Conservation (phyloP, 2,329 filamentous ascomycete genomes). For the Penicillium sp. region DNA sequence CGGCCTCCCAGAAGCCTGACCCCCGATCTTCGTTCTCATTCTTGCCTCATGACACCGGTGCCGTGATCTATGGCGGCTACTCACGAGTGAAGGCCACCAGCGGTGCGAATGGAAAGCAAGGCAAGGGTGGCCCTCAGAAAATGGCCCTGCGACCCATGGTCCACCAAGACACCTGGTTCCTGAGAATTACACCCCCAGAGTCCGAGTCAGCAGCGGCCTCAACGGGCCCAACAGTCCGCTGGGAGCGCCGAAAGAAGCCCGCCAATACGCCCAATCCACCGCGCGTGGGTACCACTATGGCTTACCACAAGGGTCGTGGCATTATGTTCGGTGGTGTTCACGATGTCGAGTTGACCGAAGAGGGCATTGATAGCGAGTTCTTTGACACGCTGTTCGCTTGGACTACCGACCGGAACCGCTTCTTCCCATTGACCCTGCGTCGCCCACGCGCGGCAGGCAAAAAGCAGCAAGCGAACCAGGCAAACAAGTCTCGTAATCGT, state of each 20-base stretch:
- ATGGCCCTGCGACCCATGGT: constrained; percentile 83
- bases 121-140: constrained; percentile 61
- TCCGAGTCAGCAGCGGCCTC: constrained; percentile 66
- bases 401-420: constrained; percentile 93
- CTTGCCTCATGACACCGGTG: constrained; percentile 85
- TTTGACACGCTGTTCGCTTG: constrained; percentile 90
- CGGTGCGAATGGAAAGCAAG: constrained; percentile 58
- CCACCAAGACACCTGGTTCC: constrained; percentile 92
- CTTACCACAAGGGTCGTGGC: constrained; percentile 87
- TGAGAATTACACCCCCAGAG: constrained; percentile 74
- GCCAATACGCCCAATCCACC: constrained; percentile 83
- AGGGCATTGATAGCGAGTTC: constrained; percentile 96
- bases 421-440: constrained; percentile 79
- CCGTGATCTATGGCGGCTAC: constrained; percentile 90
- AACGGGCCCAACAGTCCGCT: constrained; percentile 72
- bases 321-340: constrained; percentile 95
- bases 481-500: constrained; percentile 61
- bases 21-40: constrained; percentile 89
- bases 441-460: constrained; percentile 71
- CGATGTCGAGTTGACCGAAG: constrained; percentile 86
- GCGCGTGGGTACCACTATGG: constrained; percentile 89
- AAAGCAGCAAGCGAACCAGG: constrained; percentile 52
- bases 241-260: constrained; percentile 92
- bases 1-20: constrained; percentile 84
- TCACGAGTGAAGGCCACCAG: constrained; percentile 78